Conservation (phyloP, 208 protist species). For the Borovskyia barvae region DNA sequence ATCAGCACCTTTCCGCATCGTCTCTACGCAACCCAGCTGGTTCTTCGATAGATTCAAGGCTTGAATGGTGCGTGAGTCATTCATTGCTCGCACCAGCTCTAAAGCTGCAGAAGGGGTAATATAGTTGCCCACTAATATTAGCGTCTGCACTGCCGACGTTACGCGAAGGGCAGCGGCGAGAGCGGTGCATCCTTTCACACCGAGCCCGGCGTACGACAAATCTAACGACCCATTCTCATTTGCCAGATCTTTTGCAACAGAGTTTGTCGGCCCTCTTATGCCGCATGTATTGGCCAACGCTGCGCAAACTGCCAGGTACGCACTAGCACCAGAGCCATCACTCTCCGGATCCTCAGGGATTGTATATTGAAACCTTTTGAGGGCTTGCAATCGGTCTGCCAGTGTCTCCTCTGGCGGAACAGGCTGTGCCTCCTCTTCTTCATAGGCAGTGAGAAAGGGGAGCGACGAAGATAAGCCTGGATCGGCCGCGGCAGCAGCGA, state of each 20-base stretch:
- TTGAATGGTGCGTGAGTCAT: constrained; percentile 49
- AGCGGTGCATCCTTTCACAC: constrained; percentile 65
- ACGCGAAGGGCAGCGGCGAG: constrained; percentile 72
- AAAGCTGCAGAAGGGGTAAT: constrained; percentile 68
- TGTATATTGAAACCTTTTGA: constrained; percentile 56
- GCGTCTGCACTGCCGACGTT: constrained; percentile 52
- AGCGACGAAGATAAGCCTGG: constrained; percentile 20
- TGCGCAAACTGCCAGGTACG: constrained; percentile 61
- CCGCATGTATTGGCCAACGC: constrained; percentile 49
- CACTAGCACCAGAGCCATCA: constrained; percentile 61
- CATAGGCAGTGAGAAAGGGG: constrained; percentile 45
- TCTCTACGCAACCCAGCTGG: constrained; percentile 51
- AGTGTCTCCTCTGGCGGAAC: constrained; percentile 74
- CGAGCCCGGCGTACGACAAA: constrained; percentile 69
- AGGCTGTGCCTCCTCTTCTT: constrained; percentile 46
- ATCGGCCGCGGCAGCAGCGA: background rate
- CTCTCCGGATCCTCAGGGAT: constrained; percentile 52
- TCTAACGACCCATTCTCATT: constrained; percentile 59
- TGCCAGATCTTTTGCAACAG: constrained; percentile 55
- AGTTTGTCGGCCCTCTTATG: constrained; percentile 75
- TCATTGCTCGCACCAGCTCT: constrained; percentile 62
- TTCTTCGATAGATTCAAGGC: constrained; percentile 79
- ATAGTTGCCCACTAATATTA: constrained; percentile 77
- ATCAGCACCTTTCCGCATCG: constrained; percentile 18
- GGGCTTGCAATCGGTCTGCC: constrained; percentile 48